phyloP scores from a whole-genome alignment of 2,329 filamentous ascomycete genomes.

The Penicillium sp. region DNA sequence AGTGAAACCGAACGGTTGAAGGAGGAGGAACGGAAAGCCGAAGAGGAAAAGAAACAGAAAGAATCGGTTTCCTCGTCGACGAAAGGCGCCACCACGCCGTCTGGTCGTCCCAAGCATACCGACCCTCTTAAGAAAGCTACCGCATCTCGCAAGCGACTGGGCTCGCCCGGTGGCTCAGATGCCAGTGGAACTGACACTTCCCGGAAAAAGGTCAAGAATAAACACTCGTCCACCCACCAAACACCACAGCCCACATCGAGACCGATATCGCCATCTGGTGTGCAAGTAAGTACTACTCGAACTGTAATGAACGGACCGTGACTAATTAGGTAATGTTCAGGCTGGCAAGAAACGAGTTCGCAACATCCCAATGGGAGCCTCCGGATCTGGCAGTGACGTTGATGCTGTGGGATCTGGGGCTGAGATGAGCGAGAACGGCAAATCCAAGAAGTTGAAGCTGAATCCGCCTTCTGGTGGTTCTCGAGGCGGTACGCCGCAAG shows the following conservation, averaged over 20 bases:
- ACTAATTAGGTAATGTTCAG: constrained; percentile 22
- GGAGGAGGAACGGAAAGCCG: constrained; percentile 60
- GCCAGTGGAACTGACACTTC: constrained; percentile 88
- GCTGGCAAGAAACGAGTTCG: constrained; percentile 54
- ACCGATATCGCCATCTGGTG: constrained; percentile 63
- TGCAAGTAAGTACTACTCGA: constrained; percentile 40
- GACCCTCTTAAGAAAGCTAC: constrained; percentile 54
- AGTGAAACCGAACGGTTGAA: constrained; percentile 65
- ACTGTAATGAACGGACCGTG: neutral
- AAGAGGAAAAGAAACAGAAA: constrained; percentile 55
- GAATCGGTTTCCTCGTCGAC: constrained; percentile 63
- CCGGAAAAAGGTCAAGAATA: constrained; percentile 76
- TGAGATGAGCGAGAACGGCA: constrained; percentile 47
- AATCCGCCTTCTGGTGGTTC: constrained; percentile 42
- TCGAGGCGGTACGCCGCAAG: constrained; percentile 46
- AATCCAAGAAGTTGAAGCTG: constrained; percentile 51
- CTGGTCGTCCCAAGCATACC: constrained; percentile 55
- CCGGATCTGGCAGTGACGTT: constrained; percentile 56
- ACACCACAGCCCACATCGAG: constrained; percentile 48
- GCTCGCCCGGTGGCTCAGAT: constrained; percentile 84
- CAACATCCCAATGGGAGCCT: constrained; percentile 28
- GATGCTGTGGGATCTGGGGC: constrained; percentile 52
- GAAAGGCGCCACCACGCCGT: constrained; percentile 70
- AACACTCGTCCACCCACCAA: constrained; percentile 47
- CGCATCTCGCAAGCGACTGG: constrained; percentile 74